Conservation (phyloP, 768 basidiomycete species). For the Amylocystis lapponica region DNA sequence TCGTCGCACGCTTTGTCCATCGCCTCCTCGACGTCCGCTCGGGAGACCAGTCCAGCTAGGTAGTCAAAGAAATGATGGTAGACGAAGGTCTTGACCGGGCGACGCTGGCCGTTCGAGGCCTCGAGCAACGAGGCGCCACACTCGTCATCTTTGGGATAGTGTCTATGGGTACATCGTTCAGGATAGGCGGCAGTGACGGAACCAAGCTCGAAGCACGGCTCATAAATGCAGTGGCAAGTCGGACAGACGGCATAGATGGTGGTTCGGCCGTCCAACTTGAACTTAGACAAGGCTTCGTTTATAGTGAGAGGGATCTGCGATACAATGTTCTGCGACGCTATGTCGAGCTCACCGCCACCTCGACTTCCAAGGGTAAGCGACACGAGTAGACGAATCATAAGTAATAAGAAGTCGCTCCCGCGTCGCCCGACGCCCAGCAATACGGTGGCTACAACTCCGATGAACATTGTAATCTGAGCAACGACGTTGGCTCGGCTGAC, state of each 20-base stretch:
- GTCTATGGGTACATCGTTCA: constrained; percentile 4
- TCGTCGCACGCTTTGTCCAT: constrained; percentile 5
- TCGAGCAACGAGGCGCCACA: not conserved
- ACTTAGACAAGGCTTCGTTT: constrained; percentile 1
- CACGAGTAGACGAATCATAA: constrained; percentile 12
- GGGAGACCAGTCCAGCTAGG: constrained; percentile 1
- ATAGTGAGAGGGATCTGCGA: constrained; percentile 3
- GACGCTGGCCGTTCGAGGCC: not conserved
- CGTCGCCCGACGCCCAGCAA: constrained; percentile 12
- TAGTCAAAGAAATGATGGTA: constrained; percentile 4
- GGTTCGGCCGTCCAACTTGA: constrained; percentile 12
- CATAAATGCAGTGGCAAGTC: constrained; percentile 9
- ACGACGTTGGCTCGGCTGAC: not conserved
- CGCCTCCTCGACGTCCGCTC: not conserved
- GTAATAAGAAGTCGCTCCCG: constrained; percentile 15
- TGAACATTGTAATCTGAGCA: constrained; percentile 17
- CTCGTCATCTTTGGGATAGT: not conserved
- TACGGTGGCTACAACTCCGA: constrained; percentile 14
- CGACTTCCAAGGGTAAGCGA: not conserved
- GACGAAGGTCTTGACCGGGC: not conserved
- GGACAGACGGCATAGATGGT: constrained; percentile 13
- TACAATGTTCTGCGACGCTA: not conserved
- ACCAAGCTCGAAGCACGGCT: not conserved
- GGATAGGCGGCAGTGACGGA: constrained; percentile 6
- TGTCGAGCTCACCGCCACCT: not conserved